phyloP scores from a whole-genome alignment of 2,329 filamentous ascomycete genomes.

The Penicillium glabrum region DNA sequence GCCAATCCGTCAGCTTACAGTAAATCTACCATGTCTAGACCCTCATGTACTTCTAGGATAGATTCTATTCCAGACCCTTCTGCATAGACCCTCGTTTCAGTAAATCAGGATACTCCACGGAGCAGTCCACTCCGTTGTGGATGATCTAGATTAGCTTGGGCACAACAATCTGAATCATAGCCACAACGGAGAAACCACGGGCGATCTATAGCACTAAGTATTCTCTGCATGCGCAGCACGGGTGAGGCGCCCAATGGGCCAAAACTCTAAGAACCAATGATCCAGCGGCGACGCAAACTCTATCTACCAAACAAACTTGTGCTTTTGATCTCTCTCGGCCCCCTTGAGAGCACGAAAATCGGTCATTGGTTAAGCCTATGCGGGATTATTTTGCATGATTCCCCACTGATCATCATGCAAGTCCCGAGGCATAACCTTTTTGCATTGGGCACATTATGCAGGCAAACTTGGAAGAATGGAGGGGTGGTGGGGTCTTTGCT shows the following conservation, averaged over 20 bases:
- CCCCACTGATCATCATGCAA: not conserved
- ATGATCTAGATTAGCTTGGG: not conserved
- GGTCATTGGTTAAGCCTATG: not conserved
- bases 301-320: not conserved
- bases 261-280: not conserved
- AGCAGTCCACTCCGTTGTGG: slow-evolving; percentile 1
- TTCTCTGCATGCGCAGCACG: not conserved
- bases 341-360: not conserved
- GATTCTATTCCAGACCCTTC: not conserved
- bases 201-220: slow-evolving; percentile 1
- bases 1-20: not conserved
- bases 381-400: not conserved
- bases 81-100: not conserved
- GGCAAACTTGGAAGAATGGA: not conserved
- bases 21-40: not conserved
- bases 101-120: not conserved
- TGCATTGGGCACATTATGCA: not conserved
- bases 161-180: not conserved
- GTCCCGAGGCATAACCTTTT: not conserved
- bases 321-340: not conserved
- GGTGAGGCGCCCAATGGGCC: slow-evolving; percentile 1
- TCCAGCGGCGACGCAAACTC: slow-evolving; percentile 4
- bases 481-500: not conserved
- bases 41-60: not conserved
- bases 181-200: not conserved